Percentiles rank a stretch among this genome's conserved stretches.
phyloP scores from a whole-genome alignment of 1,139 yeast species.

The Pichia sp. region DNA sequence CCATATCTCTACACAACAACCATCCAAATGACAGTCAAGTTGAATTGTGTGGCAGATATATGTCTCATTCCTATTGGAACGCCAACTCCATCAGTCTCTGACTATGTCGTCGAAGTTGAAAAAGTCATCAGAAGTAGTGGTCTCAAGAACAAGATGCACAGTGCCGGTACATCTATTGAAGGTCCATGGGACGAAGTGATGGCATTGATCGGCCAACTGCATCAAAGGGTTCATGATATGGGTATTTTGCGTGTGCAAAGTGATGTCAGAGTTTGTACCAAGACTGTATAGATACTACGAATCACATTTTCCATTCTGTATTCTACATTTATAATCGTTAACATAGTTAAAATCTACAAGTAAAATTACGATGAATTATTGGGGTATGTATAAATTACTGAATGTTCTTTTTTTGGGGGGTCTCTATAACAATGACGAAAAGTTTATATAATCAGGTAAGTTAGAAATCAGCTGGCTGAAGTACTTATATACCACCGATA shows the following conservation, averaged over 20 bases:
- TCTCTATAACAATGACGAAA: no score
- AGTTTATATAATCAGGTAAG: not conserved
- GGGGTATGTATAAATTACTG: no score
- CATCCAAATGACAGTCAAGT: slow-evolving; percentile 36
- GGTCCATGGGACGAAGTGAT: slow-evolving; percentile 94
- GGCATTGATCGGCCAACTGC: slow-evolving; percentile 76
- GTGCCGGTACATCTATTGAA: slow-evolving; percentile 89
- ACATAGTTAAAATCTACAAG: no score
- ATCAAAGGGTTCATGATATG: slow-evolving; percentile 61
- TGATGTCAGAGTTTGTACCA: slow-evolving; percentile 81
- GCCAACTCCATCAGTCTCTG: slow-evolving; percentile 71
- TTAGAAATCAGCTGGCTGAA: not conserved
- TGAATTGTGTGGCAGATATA: slow-evolving; percentile 77
- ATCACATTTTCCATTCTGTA: no score
- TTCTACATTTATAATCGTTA: no score
- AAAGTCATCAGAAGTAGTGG: slow-evolving; percentile 57
- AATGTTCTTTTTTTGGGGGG: no score
- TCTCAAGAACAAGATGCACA: slow-evolving; percentile 68
- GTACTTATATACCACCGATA: slow-evolving; percentile 33
- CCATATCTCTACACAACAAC: no score
- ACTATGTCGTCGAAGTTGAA: slow-evolving; percentile 71
- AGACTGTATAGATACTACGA: slow-evolving; percentile 64
- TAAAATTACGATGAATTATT: no score
- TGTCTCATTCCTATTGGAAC: slow-evolving; percentile 88
- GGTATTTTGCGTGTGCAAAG: slow-evolving; percentile 81